Base-by-base conservation (phyloP, 805 yeast genomes). In the Saturnispora diversa region DNA sequence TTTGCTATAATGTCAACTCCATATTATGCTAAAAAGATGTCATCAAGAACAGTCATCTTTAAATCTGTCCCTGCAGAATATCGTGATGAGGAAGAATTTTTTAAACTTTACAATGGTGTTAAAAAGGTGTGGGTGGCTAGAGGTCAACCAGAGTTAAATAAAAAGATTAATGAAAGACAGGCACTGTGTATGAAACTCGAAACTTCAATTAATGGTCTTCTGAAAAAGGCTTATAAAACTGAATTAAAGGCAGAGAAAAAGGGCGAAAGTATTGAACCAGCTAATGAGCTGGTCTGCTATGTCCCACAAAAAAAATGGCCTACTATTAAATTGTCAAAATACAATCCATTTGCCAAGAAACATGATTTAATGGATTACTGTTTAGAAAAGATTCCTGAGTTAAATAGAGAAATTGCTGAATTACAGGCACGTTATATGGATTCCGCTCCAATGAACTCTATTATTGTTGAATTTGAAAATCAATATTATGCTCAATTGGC, bases 1-100 rank as follows among this genome's bases (percentile, higher is more conserved):
- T 76, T 77, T 52, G 88, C 87, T 8, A 84, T 78, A 2, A 64
- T 86, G 42, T 71, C 96, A 2, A 74, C 94, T 8, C 95, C 95
- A 15, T 71, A 77, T 46, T 85, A 85, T 57, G 83, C 94, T 31
- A 69, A 72, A 44, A 77, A 76, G 50, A 59, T 84, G 27, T 72
- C 90, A 12, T 80, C 90, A 10, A 76, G 95, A 58, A 82, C 90
- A 2, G 85, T 90, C 2, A 67, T 90, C 37, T 77, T 88, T 60
- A 94, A 84, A 62, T 74, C 84, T 7, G 90, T 87, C 5, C 92
- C 97, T 9, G 75, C 79, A 43, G 73, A 78, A 43, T 75, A 75
- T 52, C 65, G 85, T 43, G 77, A 77, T 55, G 94, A 82, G 55
- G 67, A 70, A 42, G 86, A 84, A 40, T 75, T 90, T 45, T 67